phyloP scores from a whole-genome alignment of 441 rosid genomes.

The Erysimum cheiri region DNA sequence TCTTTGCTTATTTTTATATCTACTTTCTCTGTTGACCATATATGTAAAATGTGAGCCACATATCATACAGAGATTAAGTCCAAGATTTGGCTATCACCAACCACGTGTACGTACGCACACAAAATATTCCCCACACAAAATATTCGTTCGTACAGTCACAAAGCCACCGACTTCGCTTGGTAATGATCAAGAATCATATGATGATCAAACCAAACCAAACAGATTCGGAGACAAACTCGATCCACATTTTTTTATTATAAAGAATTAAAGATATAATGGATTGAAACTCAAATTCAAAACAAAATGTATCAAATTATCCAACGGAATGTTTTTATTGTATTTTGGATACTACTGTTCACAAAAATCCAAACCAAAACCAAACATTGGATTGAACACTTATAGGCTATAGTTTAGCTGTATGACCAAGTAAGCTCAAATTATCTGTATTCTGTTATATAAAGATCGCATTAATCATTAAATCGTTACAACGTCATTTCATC shows the following conservation, averaged over 20 bases:
- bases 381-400: neutral
- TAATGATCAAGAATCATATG: neutral
- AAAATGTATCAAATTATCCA: neutral
- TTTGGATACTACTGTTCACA: neutral
- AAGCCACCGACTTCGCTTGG: neutral
- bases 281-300: too few relatives aligned
- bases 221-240: too few relatives aligned
- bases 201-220: neutral
- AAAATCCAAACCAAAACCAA: neutral
- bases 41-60: neutral
- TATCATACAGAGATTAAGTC: neutral
- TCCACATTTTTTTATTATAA: too few relatives aligned
- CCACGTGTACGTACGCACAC: slow-evolving; percentile 7
- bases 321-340: neutral
- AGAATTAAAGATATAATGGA: too few relatives aligned
- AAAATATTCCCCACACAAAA: neutral
- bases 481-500: neutral
- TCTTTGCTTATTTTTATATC: neutral
- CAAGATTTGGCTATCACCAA: slow-evolving; percentile 4
- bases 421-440: too few relatives aligned
- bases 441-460: neutral
- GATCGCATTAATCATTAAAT: neutral
- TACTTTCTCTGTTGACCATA: neutral
- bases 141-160: slow-evolving; percentile 5
- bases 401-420: too few relatives aligned